Base-by-base conservation (phyloP, 495 filamentous ascomycete genomes). In the Aspergillus ellipticus region DNA sequence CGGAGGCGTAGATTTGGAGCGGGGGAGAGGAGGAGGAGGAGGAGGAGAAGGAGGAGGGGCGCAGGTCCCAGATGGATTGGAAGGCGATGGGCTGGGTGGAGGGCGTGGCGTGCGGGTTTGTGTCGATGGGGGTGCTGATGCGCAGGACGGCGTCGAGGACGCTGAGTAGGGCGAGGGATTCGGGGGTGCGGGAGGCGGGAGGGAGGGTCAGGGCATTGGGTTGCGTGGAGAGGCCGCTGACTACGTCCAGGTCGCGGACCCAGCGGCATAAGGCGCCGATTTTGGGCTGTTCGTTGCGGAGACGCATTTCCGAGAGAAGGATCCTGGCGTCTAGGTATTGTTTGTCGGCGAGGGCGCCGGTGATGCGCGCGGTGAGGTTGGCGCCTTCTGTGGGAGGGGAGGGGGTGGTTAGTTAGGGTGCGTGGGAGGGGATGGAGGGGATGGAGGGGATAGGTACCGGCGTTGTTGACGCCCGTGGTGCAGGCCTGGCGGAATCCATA, bases 221-320 rank as follows among this genome's bases (percentile, higher is more conserved):
- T 28, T 71, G 59, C 13, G 69, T 74, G 3, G 71, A 72, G 17
- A 74, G 65, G 20, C 71, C 71, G 46, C 71, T 74, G 39, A 74
- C 71, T 16, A 74, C 71, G 28, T 74, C 71, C 39, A 74, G 51
- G 49, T 74, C 71, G 51, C 71, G 67, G 3, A 72, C 71, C 71
- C 71, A 74, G 43, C 71, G 71, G 61, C 71, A 74, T 45, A 74
- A 59, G 5, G 71, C 69, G 52, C 71, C 71, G 31, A 74, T 74
- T 54, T 72, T 71, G 17, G 71, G 71, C 49, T 72, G 63, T 56
- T 74, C 67, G 0, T 65, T 53, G 16, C 67, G 24, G n/a, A 74
- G 67, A 15, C 69, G 60, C 71, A 74, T 71, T 56, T 74, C 71
- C 0, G 71, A 67, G 2, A 74, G 71, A 15, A 74, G 43, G 31